Evolutionary conservation across 768 basidiomycete genomes (phyloP).

Genomic region (Boletus barrowsii): DNA sequence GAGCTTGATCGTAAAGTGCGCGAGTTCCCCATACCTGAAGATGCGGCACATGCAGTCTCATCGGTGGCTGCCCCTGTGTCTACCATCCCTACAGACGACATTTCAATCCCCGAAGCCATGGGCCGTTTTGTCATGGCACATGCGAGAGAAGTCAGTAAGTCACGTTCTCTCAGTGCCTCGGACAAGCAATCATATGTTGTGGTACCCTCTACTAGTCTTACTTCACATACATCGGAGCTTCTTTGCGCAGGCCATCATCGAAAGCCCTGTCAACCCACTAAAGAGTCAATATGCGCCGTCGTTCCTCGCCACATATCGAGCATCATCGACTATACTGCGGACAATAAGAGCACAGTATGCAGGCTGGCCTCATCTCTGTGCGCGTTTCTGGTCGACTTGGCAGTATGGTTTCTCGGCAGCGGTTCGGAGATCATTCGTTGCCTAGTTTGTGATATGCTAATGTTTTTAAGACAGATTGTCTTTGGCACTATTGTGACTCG

Average conservation of each 20-base stretch:
- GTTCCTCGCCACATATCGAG: constrained; percentile 60
- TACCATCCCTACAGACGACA: constrained; percentile 9
- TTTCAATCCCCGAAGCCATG: constrained; percentile 33
- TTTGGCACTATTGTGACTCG: constrained; percentile 79
- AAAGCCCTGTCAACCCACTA: constrained; percentile 62
- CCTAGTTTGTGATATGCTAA: neutral
- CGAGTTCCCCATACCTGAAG: constrained; percentile 57
- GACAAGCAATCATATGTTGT: constrained; percentile 2
- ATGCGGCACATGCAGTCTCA: constrained; percentile 37
- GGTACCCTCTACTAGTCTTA: constrained; percentile 38
- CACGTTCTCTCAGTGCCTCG: neutral
- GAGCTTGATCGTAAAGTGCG: constrained; percentile 67
- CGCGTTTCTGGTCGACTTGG: constrained; percentile 63
- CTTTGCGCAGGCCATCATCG: constrained; percentile 70
- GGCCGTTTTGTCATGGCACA: constrained; percentile 37
- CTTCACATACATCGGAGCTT: constrained; percentile 65
- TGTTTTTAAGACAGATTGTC: constrained; percentile 48
- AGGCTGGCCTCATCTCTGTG: constrained; percentile 43
- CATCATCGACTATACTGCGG: constrained; percentile 55
- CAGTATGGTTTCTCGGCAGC: constrained; percentile 56
- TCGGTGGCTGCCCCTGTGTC: constrained; percentile 28
- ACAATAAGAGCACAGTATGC: constrained; percentile 48
- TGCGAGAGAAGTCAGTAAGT: constrained; percentile 36
- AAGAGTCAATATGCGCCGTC: constrained; percentile 63
- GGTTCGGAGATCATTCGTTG: constrained; percentile 28